Base-by-base conservation (phyloP, 148 eudicot species). In the Salicornia ramosissima region DNA sequence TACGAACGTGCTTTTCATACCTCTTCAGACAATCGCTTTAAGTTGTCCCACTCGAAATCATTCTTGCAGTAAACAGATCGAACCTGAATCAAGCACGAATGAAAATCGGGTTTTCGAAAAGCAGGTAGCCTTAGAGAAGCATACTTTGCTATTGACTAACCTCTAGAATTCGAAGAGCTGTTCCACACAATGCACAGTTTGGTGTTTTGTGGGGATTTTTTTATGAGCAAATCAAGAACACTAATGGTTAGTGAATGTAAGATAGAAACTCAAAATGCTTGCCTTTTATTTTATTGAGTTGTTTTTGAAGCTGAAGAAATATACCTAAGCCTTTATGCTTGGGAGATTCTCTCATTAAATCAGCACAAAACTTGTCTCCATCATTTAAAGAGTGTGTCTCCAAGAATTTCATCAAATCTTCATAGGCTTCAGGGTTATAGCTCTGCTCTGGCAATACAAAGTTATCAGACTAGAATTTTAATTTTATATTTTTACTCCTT, bases 31-130 rank as follows among this genome's bases (percentile, higher is more conserved):
- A 93, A 25, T 24, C 82, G 81, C 71, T 80, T 65, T 67, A 93
- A 70, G 75, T 93, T 93, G 71, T 93, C 96, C 98, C 98, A 93
- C 78, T 93, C 98, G 49, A 93, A 93, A 53, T 93, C 98, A 10
- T 49, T 81, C 79, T 85, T 90, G 72, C 98, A 88, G 66, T 93
- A 93, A 49, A 88, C 90, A 46, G 98, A 93, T 76, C 98, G 90
- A 58, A 93, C 96, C 94, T 92, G 82, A 39, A 76, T n/a, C n/a
- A 42, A 36, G 39, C 42, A 54, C 49, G 58, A 11, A 33, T 72
- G 30, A 71, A 63, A 62, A 40, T 31, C 29, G 1, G 22, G 15
- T 36, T n/a, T 19, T 51, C 1, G 5, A 1, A 18, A 39, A 13
- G 24, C 19, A 31, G 28, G 28, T 16, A n/a, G n/a, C 33, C 15